Base-by-base conservation (phyloP, 2,329 filamentous ascomycete genomes). In the Elsinoe ampelina region DNA sequence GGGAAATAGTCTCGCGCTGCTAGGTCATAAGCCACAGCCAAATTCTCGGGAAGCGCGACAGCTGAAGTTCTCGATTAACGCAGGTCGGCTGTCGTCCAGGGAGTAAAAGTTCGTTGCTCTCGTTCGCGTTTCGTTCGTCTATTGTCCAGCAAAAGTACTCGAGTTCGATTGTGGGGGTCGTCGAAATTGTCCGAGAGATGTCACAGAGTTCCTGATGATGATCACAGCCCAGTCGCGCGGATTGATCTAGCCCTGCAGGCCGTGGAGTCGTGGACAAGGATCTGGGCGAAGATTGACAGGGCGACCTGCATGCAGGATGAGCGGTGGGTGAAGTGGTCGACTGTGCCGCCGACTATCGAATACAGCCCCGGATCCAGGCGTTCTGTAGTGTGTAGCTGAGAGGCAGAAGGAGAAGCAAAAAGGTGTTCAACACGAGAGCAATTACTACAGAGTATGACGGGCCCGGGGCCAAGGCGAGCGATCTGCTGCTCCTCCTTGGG, bases 321-420 rank as follows among this genome's bases (percentile, higher is more conserved):
- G 30, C 45, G 30, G 45, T 45, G 41, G 41, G 19, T 22, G 26
- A 34, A 26, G 45, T 19, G 20, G 15, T 34, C 22, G 15, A 35
- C 45, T 50, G 45, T 50, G 45, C 45, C 45, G 45, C 26, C n/a
- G 45, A 50, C 45, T 50, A 50, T 50, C 26, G 20, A 35, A 50
- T 50, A 50, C 45, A 50, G 45, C 30, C 43, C 26, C 43, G n/a
- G 36, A 39, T n/a, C 43, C 22, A 48, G 26, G 12, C 26, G 36
- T 39, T n/a, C 13, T n/a, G 36, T 39, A 39, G 26, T 5, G 13
- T 39, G 36, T 39, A 35, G 45, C 12, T 50, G 26, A 30, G 17
- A 17, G 17, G 22, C 17, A 19, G 30, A 50, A 35, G 17, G 45
- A 50, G 26, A 30, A 30, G 26, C 26, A 30, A 30, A 30, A 30